Percentiles rank a stretch among this genome's conserved stretches.
These are phyloP conservation scores for Penicillium vulpinum DNA, from an alignment of 2,329 filamentous ascomycete species.

Conservation along the genomic window DNA sequence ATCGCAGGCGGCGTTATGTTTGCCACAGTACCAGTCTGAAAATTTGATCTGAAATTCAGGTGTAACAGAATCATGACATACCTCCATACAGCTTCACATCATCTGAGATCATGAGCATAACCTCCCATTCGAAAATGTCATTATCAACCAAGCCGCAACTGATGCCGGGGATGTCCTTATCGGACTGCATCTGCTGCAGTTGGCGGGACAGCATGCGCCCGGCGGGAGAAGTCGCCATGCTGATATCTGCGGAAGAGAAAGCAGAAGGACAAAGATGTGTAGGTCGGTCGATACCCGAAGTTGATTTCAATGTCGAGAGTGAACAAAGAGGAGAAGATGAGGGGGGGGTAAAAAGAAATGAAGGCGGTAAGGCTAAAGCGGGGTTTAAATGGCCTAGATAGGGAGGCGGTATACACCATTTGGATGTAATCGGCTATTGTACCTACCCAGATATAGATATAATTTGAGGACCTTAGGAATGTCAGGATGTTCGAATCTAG, in stretches of 20 bases:
- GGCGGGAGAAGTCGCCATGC: slow-evolving; percentile 46
- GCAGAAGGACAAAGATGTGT: neutral
- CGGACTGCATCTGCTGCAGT: slow-evolving; percentile 89
- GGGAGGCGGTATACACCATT: slow-evolving; percentile 1
- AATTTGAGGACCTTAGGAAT: neutral
- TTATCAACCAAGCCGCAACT: slow-evolving; percentile 85
- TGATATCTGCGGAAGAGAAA: slow-evolving; percentile 3
- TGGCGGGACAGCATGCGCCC: slow-evolving; percentile 74
- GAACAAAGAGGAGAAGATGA: neutral
- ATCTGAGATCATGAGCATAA: slow-evolving; percentile 97
- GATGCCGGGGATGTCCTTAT: slow-evolving; percentile 90
- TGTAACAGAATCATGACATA: slow-evolving; percentile 45
- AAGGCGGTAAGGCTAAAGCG: slow-evolving; percentile 19
- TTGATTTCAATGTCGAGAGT: neutral
- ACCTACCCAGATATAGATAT: neutral
- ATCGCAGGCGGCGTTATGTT: neutral
- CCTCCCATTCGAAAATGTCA: slow-evolving; percentile 96
- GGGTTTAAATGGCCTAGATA: neutral
- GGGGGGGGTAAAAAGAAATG: slow-evolving; percentile 18
- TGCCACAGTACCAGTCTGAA: neutral
- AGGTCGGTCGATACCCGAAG: neutral
- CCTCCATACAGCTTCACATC: slow-evolving; percentile 93
- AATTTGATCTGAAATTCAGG: neutral
- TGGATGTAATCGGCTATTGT: neutral
- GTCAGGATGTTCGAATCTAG: neutral